A percentile compares a stretch with the other conserved stretches of the same genome.
These are phyloP conservation scores for Lactifluus pinguis DNA, from an alignment of 768 basidiomycete species.

Conservation along the genomic window DNA sequence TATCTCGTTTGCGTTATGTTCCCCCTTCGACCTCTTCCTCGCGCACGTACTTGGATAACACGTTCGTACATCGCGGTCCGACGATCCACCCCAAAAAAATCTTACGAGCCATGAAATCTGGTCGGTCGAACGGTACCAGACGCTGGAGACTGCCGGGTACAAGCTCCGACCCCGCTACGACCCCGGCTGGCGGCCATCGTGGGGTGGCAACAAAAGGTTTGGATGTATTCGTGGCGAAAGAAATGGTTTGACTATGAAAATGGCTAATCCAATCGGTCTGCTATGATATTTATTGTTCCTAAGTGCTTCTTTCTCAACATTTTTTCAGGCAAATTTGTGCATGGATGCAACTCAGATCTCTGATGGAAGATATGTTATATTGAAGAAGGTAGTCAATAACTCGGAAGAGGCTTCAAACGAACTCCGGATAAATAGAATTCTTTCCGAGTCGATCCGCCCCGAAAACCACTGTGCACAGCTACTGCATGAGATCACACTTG, in stretches of 20 bases:
- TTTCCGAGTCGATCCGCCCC: neutral
- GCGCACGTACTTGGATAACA: too few species aligned
- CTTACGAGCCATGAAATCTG: neutral
- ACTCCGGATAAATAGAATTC: neutral
- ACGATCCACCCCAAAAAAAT: neutral
- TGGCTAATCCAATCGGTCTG: neutral
- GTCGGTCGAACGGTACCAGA: neutral
- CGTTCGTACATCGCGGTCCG: too few species aligned
- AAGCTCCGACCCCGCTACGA: constrained; percentile 1
- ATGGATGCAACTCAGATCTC: neutral
- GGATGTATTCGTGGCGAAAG: neutral
- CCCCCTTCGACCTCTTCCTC: too few species aligned
- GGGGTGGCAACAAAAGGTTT: neutral
- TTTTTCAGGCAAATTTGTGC: neutral
- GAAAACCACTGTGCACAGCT: neutral
- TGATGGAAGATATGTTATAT: neutral
- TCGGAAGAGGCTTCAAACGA: neutral
- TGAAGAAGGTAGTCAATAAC: neutral
- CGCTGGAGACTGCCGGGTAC: neutral
- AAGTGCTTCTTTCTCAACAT: too few species aligned
- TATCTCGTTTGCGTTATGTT: too few species aligned
- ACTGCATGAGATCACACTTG: neutral
- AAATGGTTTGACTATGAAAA: neutral
- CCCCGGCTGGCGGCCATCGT: neutral
- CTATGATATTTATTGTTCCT: neutral